Evolutionary conservation across 768 basidiomycete genomes (phyloP), one percentile per base, ranked within the genome.

Genomic region (Suillus americanus): DNA sequence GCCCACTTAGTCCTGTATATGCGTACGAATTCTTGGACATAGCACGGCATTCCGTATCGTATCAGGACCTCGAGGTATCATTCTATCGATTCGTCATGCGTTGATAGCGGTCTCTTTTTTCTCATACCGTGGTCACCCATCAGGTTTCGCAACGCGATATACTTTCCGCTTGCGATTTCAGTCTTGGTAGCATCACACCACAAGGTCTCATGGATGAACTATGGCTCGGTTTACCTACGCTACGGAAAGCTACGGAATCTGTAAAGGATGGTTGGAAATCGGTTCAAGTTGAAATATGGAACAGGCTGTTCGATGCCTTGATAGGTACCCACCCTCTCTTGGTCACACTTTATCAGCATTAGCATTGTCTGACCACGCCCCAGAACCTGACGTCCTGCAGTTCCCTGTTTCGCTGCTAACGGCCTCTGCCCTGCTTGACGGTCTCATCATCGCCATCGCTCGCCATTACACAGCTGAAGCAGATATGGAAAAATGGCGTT

Each of bases 71-170:
- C 18, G 89, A 90, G 80, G 88, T 85, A 63, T 9, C 69, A 41
- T 54, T 25, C 2, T 46, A 25, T 43, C 45, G 16, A 18, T 45
- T 45, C 60, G n/a, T 45, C 16, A 12, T 67, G n/a, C 25, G 38
- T 40, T 0, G 14, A 23, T 25, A 41, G 16, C 23, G 16, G 14
- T 28, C 18, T 16, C 48, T 30, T 43, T 61, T 53, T 62, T 50
- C n/a, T 59, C 38, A 59, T 41, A 10, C 18, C 13, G 6, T 12
- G 40, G 18, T 62, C 16, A 50, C 12, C 8, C 3, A 20, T 12
- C 63, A 89, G 88, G 75, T 74, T 51, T 81, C 85, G 3, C 88
- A 90, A 65, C 82, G 85, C 20, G 85, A 88, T 54, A 71, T 89
- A 37, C 74, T 90, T 18, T 71, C 71, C 0, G 77, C 81, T 0